Evolutionary conservation across 2,329 filamentous ascomycete species (phyloP).

Genomic region (Clarireedia hainanense): DNA sequence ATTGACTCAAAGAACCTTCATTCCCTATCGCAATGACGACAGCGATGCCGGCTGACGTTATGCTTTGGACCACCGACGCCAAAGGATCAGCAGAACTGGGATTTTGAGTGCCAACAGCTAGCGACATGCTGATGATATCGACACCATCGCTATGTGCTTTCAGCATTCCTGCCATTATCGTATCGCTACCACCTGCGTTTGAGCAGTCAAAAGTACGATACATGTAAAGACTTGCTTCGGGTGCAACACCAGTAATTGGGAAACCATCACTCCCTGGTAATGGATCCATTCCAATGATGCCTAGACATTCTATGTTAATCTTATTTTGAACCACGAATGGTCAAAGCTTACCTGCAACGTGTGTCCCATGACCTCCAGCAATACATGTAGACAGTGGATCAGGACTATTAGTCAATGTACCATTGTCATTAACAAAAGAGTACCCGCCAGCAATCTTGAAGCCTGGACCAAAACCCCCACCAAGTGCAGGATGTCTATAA

Average conservation of each 20-base stretch:
- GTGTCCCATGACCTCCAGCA: slow-evolving; percentile 20
- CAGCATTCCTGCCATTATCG: slow-evolving; percentile 17
- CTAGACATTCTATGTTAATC: slow-evolving; percentile 6
- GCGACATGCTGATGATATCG: slow-evolving; percentile 23
- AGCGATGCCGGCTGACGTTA: slow-evolving; percentile 8
- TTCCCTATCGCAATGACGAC: slow-evolving; percentile 15
- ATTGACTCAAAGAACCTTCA: slow-evolving; percentile 9
- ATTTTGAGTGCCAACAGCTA: slow-evolving; percentile 10
- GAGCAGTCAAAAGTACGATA: slow-evolving; percentile 20
- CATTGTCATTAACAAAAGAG: slow-evolving; percentile 47
- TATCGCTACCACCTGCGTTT: slow-evolving; percentile 13
- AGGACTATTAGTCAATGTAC: not conserved
- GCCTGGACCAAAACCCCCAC: slow-evolving; percentile 53
- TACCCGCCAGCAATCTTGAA: slow-evolving; percentile 50
- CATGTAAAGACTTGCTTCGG: slow-evolving; percentile 18
- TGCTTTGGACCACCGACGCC: slow-evolving; percentile 2
- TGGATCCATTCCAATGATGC: slow-evolving; percentile 18
- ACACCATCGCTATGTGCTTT: slow-evolving; percentile 18
- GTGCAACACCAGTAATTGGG: slow-evolving; percentile 18
- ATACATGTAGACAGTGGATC: slow-evolving; percentile 18
- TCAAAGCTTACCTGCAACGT: slow-evolving; percentile 13
- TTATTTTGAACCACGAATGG: not conserved
- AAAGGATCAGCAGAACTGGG: slow-evolving; percentile 10
- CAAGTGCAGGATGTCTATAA: slow-evolving; percentile 55
- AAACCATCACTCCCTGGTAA: slow-evolving; percentile 7